phyloP scores from a whole-genome alignment of 805 yeast genomes.

The Metschnikowia gelsemii region DNA sequence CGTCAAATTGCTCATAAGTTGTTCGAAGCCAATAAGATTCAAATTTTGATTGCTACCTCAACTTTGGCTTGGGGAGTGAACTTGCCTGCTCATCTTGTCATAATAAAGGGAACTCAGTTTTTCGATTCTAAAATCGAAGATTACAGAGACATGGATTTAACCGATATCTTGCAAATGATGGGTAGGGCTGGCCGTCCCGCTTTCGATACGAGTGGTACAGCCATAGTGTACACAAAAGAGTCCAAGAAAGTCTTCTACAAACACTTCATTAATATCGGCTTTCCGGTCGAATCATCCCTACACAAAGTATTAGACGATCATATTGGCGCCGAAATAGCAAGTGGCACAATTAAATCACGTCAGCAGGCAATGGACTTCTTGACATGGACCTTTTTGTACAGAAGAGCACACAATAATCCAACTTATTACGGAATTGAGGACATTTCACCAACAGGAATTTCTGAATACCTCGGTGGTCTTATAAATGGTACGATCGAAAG shows the following conservation, averaged over 20 bases:
- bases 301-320: constrained; percentile 78
- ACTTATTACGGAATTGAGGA: constrained; percentile 75
- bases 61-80: constrained; percentile 88
- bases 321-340: constrained; percentile 75
- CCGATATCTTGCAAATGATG: constrained; percentile 82
- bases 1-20: constrained; percentile 67
- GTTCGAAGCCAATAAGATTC: constrained; percentile 69
- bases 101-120: constrained; percentile 71
- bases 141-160: constrained; percentile 72
- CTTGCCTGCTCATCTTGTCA: constrained; percentile 45
- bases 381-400: constrained; percentile 72
- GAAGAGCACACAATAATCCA: constrained; percentile 76
- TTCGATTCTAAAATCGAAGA: constrained; percentile 48
- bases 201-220: constrained; percentile 70
- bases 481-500: constrained; percentile 69
- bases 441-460: constrained; percentile 51
- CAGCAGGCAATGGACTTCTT: constrained; percentile 74
- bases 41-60: constrained; percentile 72
- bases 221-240: constrained; percentile 70
- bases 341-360: constrained; percentile 61
- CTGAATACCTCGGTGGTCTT: constrained; percentile 56
- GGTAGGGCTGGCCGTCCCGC: constrained; percentile 86
- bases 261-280: constrained; percentile 74
- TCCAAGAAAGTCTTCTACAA: constrained; percentile 73
- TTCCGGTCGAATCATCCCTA: constrained; percentile 78